A percentile compares a stretch with the other conserved stretches of the same genome.
These are phyloP conservation scores for Roridomyces roridus DNA, from an alignment of 768 basidiomycete genomes.

Conservation along the genomic window DNA sequence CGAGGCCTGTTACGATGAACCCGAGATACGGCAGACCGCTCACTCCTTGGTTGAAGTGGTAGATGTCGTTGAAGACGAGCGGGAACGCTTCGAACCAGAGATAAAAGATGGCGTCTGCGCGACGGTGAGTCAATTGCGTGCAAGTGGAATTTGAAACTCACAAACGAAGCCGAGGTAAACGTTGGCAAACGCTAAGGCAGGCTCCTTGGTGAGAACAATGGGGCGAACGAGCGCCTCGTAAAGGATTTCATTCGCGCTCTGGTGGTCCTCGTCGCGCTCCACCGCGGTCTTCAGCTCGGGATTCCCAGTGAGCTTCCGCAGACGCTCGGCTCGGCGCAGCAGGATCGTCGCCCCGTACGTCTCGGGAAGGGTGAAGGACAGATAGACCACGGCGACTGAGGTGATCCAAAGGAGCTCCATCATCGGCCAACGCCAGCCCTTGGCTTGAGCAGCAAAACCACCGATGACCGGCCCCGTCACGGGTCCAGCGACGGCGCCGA, in stretches of 20 bases:
- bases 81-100: conserved; percentile 39
- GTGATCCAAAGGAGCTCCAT: conserved; percentile 38
- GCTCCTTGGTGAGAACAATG: conserved; percentile 34
- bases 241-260: conserved; percentile 15
- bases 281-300: conserved; percentile 25
- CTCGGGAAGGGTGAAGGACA: conserved; percentile 36
- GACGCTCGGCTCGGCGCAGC: conserved; percentile 31
- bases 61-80: conserved; percentile 36
- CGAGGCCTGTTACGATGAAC: conserved; percentile 19
- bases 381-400: conserved; percentile 25
- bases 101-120: conserved; percentile 30
- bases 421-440: conserved; percentile 39
- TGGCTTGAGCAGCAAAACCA: conserved; percentile 30
- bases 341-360: conserved; percentile 30
- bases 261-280: conserved; percentile 26
- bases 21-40: conserved; percentile 37
- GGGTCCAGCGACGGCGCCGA: conserved; percentile 25
- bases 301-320: conserved; percentile 36
- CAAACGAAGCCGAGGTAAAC: conserved; percentile 36
- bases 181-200: conserved; percentile 33
- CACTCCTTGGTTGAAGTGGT: conserved; percentile 34
- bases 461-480: too few species aligned
- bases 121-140: too few species aligned
- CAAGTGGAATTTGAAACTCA: background rate
- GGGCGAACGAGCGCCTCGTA: background rate